These are phyloP conservation scores for Achlya hypogyna DNA, from an alignment of 352 stramenopile genomes.

Conservation along the genomic window DNA sequence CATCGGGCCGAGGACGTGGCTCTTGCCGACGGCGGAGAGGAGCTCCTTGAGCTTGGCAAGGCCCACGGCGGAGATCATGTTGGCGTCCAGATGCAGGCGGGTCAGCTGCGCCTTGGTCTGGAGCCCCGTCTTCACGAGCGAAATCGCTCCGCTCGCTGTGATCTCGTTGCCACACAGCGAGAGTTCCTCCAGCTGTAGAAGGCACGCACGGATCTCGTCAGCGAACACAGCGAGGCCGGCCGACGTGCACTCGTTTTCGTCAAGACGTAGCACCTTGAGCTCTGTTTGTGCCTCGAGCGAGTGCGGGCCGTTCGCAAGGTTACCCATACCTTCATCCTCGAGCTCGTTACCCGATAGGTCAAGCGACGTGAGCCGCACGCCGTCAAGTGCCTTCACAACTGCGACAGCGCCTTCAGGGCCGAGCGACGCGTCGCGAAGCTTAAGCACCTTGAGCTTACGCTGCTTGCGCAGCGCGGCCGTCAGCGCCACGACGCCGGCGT, in stretches of 20 bases:
- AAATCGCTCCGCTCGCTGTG: constrained; percentile 56
- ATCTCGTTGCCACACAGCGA: constrained; percentile 68
- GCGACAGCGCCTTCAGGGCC: constrained; percentile 59
- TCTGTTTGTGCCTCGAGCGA: constrained; percentile 34
- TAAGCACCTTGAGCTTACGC: constrained; percentile 60
- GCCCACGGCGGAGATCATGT: constrained; percentile 68
- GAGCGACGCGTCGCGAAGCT: constrained; percentile 86
- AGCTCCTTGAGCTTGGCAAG: constrained; percentile 34
- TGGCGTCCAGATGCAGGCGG: constrained; percentile 52
- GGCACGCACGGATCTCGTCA: constrained; percentile 23
- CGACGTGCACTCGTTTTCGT: constrained; percentile 79
- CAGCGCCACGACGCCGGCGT: constrained; percentile 57
- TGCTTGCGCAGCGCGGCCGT: constrained; percentile 58
- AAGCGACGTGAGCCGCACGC: constrained; percentile 43
- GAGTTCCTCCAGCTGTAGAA: constrained; percentile 32
- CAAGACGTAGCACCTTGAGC: constrained; percentile 53
- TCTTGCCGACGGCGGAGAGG: constrained; percentile 39
- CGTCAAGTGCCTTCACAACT: constrained; percentile 58
- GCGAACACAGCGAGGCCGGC: constrained; percentile 27
- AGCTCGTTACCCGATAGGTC: constrained; percentile 89
- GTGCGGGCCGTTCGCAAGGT: neutral
- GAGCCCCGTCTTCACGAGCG: constrained; percentile 39
- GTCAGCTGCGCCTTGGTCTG: constrained; percentile 32
- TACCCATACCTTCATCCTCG: constrained; percentile 37
- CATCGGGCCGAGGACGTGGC: constrained; percentile 53